Percentiles rank a stretch among this genome's conserved stretches.
Conservation (phyloP, 176 grass and related monocot genomes). For the Raddia guianensis region DNA sequence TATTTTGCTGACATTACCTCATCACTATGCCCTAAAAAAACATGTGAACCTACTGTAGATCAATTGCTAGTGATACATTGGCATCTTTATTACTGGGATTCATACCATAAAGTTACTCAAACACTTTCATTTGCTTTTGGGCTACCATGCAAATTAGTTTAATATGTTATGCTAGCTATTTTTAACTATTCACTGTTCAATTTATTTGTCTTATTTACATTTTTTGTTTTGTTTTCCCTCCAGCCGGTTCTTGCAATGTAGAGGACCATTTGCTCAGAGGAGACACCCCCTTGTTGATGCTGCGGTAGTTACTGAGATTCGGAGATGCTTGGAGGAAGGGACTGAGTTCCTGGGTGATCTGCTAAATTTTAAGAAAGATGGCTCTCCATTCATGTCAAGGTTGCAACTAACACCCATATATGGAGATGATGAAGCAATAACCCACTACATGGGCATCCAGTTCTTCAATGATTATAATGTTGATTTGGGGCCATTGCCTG, state of each 20-base stretch:
- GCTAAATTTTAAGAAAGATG: constrained; percentile 94
- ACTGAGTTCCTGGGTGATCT: constrained; percentile 78
- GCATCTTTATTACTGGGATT: constrained; percentile 8
- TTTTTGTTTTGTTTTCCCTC: constrained; percentile 20
- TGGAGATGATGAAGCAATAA: constrained; percentile 74
- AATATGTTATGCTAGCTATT: constrained; percentile 15
- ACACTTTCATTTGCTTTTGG: background rate
- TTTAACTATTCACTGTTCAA: constrained; percentile 13
- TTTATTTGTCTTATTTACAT: background rate
- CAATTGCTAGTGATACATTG: background rate
- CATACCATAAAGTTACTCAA: background rate
- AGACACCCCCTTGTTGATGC: constrained; percentile 90
- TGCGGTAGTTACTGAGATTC: constrained; percentile 71
- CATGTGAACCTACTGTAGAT: background rate
- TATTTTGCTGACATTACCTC: constrained; percentile 14
- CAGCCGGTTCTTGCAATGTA: constrained; percentile 95
- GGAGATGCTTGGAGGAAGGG: constrained; percentile 73
- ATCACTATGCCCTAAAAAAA: background rate
- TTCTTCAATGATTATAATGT: constrained; percentile 70
- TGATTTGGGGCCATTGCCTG: constrained; percentile 55
- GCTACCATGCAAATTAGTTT: background rate
- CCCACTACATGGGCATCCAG: constrained; percentile 94
- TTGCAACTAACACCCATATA: constrained; percentile 80
- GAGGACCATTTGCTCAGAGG: constrained; percentile 79
- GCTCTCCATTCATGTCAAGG: constrained; percentile 74